Evolutionary conservation across 164 flowering plant genomes (phyloP).

Genomic region (Stephania cephalantha): DNA sequence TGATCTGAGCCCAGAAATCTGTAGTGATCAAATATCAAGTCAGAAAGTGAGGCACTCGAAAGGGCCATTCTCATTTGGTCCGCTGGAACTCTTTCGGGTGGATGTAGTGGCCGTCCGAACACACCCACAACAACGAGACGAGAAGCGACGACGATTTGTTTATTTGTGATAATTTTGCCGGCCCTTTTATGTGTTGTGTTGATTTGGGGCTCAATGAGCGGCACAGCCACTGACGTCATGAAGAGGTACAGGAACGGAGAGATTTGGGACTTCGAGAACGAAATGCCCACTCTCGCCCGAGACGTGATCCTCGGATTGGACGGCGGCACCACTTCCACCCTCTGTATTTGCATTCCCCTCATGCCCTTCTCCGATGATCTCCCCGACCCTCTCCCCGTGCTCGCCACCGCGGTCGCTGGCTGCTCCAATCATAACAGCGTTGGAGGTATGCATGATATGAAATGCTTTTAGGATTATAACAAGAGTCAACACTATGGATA

Average conservation of each 20-base stretch:
- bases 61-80: no score
- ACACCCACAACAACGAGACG: not conserved
- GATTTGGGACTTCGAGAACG: slow-evolving; percentile 47
- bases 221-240: slow-evolving; percentile 21
- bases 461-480: no score
- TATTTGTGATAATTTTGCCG: not conserved
- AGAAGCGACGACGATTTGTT: no score
- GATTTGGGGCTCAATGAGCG: not conserved
- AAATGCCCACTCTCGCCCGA: slow-evolving; percentile 14
- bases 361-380: slow-evolving; percentile 33
- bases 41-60: no score
- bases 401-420: slow-evolving; percentile 73
- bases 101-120: not conserved
- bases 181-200: no score
- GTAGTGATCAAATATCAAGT: no score
- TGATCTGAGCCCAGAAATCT: no score
- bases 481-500: no score
- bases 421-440: slow-evolving; percentile 91
- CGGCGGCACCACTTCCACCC: slow-evolving; percentile 86
- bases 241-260: slow-evolving; percentile 53
- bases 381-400: slow-evolving; percentile 64
- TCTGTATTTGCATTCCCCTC: slow-evolving; percentile 72
- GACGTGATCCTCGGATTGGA: slow-evolving; percentile 65
- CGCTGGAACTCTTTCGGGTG: no score
- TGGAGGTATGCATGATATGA: slow-evolving; percentile 46